Conservation (phyloP, 768 basidiomycete species). For the Tylopilus rubrobrunneus region DNA sequence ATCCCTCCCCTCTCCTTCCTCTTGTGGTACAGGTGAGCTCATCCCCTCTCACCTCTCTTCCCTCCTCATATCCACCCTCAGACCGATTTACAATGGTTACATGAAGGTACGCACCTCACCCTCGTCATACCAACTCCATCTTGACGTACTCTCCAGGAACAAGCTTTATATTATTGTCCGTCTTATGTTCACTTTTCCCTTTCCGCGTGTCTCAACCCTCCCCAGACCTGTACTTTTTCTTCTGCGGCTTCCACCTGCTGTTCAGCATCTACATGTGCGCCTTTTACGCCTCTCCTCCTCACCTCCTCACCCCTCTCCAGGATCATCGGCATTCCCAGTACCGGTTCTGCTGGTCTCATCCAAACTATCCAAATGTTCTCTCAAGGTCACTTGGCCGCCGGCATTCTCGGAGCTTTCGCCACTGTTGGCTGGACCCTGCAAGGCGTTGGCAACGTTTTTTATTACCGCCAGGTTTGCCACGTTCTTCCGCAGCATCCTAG, state of each 20-base stretch:
- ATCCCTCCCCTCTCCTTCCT: slow-evolving; percentile 82
- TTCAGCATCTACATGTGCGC: slow-evolving; percentile 90
- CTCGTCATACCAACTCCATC: slow-evolving; percentile 21
- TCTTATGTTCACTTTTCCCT: slow-evolving; percentile 17
- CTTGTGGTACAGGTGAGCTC: slow-evolving; percentile 86
- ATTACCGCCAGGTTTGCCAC: slow-evolving; percentile 66
- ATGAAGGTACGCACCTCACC: slow-evolving; percentile 66
- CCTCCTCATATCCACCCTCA: slow-evolving; percentile 27
- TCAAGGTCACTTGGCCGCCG: slow-evolving; percentile 70
- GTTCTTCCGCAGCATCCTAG: slow-evolving; percentile 10
- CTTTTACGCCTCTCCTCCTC: not conserved
- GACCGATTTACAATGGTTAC: slow-evolving; percentile 96
- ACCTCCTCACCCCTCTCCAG: slow-evolving; percentile 38
- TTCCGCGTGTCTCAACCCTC: slow-evolving; percentile 5
- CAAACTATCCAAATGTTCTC: slow-evolving; percentile 84
- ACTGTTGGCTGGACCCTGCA: slow-evolving; percentile 88
- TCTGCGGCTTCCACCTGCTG: slow-evolving; percentile 90
- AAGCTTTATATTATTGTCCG: slow-evolving; percentile 91
- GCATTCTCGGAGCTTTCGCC: slow-evolving; percentile 73
- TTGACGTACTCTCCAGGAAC: slow-evolving; percentile 57
- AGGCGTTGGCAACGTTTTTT: slow-evolving; percentile 74
- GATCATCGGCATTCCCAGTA: slow-evolving; percentile 94
- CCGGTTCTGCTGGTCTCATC: slow-evolving; percentile 93
- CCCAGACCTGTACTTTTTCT: slow-evolving; percentile 93
- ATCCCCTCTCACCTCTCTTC: slow-evolving; percentile 5